phyloP scores from a whole-genome alignment of 2,329 filamentous ascomycete species.

The Neofusicoccum laricinum region DNA sequence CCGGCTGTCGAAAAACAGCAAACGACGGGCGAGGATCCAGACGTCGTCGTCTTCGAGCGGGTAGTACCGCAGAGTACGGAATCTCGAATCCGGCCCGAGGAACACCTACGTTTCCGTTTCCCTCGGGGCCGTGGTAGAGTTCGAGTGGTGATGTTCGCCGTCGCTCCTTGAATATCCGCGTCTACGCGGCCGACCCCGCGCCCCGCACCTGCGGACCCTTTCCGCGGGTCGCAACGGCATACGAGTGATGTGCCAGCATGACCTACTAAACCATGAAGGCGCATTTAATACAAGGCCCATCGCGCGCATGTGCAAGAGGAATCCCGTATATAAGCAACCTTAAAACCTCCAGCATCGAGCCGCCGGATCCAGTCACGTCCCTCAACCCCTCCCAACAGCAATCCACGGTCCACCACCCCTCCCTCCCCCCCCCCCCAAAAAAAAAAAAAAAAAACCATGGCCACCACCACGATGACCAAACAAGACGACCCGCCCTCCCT shows the following conservation, averaged over 20 bases:
- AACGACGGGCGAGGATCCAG: too few species aligned
- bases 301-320: too few species aligned
- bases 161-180: conserved; percentile 5
- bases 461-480: background rate
- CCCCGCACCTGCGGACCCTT: conserved; percentile 2
- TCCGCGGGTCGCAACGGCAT: conserved; percentile 8
- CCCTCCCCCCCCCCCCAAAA: too few species aligned
- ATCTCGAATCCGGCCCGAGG: too few species aligned
- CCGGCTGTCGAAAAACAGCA: too few species aligned
- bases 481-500: background rate
- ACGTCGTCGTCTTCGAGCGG: too few species aligned
- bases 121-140: background rate
- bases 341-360: background rate
- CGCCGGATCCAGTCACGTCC: background rate
- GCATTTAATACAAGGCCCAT: background rate
- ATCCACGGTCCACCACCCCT: background rate
- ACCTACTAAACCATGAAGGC: background rate
- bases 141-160: background rate
- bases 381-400: background rate
- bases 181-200: background rate
- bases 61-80: too few species aligned
- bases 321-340: too few species aligned
- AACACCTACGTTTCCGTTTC: too few species aligned
- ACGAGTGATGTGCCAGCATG: background rate
- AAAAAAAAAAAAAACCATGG: background rate